Evolutionary conservation across 805 yeast genomes (phyloP).

Genomic region (Candida xiaguanensis): DNA sequence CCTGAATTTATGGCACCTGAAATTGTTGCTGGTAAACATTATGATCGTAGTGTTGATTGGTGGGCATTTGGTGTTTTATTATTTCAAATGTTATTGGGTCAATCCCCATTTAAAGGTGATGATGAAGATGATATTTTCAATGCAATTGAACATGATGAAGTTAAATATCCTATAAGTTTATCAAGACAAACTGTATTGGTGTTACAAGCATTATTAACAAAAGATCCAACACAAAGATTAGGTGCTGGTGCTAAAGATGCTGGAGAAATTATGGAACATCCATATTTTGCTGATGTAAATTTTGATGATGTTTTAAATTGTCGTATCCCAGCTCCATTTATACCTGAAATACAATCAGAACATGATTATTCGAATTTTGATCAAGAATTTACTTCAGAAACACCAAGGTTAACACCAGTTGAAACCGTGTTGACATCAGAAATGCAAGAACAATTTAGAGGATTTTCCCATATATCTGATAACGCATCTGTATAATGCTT

Average conservation of each 20-base stretch:
- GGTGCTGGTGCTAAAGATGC: constrained; percentile 92
- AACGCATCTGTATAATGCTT: constrained; percentile 36
- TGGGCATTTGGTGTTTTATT: constrained; percentile 98
- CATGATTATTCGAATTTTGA: constrained; percentile 93
- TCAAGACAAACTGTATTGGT: constrained; percentile 94
- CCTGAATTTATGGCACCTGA: constrained; percentile 99
- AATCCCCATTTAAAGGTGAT: constrained; percentile 96
- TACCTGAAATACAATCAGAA: constrained; percentile 82
- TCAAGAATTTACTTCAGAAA: constrained; percentile 89
- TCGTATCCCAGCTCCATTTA: constrained; percentile 80
- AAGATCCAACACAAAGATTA: constrained; percentile 79
- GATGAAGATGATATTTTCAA: constrained; percentile 96
- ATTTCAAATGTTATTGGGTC: constrained; percentile 94
- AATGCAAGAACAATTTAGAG: constrained; percentile 96
- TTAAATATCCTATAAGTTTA: constrained; percentile 95
- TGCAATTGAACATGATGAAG: constrained; percentile 95
- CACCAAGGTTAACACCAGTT: constrained; percentile 93
- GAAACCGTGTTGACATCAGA: constrained; percentile 80
- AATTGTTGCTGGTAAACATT: constrained; percentile 86
- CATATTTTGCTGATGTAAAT: constrained; percentile 84
- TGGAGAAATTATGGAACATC: constrained; percentile 89
- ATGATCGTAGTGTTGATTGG: constrained; percentile 97
- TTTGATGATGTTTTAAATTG: constrained; percentile 79
- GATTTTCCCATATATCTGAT: constrained; percentile 84
- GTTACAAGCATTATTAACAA: constrained; percentile 83